Evolutionary conservation across 2,329 filamentous ascomycete species (phyloP), one percentile per base, ranked within the genome.

Genomic region (Paraphaeosphaeria minitans): DNA sequence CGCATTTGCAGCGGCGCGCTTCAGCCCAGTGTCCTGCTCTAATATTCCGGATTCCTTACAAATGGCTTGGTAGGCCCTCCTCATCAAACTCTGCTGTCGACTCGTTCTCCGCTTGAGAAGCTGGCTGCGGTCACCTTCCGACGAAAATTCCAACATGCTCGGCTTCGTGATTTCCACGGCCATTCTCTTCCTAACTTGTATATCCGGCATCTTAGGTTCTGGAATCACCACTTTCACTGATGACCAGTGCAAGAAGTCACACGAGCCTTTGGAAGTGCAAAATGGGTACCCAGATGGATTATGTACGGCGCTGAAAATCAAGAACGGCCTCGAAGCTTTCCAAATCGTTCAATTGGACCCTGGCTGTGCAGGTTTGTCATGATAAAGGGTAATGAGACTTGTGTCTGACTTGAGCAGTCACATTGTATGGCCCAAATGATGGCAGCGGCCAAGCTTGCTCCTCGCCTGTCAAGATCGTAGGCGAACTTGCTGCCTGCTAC

Each of bases 401-500:
- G 12, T 24, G 16, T 21, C 53, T 64, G 43, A 66, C 14, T 2
- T 16, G 1, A 8, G 2, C 29, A 73, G 70, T 71, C 12, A 72
- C 69, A 6, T 22, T 73, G 10, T 73, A 73, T 50, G 67, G 65
- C 4, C 59, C 50, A 16, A 65, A 71, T 27, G 45, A 50, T 16
- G 54, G 59, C 4, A 53, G 56, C 1, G 51, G 51, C 9, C 24
- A 56, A 19, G 49, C 60, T 7, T 71, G 68, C 37, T 71, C 68
- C 0, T 59, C 64, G 6, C 52, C 59, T 7, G 56, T 61, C 6
- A 61, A 65, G 16, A 62, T 66, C 12, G 57, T 69, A 2, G 68
- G 64, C 8, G 60, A 66, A 9, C 49, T 70, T 12, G 66, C 62
- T 4, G 62, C 54, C 10, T 73, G 71, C 56, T 73, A 72, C 53